A percentile compares a stretch with the other conserved stretches of the same genome.
Evolutionary conservation across 1,139 yeast species (phyloP).

Genomic region (Suhomyces terraborum): DNA sequence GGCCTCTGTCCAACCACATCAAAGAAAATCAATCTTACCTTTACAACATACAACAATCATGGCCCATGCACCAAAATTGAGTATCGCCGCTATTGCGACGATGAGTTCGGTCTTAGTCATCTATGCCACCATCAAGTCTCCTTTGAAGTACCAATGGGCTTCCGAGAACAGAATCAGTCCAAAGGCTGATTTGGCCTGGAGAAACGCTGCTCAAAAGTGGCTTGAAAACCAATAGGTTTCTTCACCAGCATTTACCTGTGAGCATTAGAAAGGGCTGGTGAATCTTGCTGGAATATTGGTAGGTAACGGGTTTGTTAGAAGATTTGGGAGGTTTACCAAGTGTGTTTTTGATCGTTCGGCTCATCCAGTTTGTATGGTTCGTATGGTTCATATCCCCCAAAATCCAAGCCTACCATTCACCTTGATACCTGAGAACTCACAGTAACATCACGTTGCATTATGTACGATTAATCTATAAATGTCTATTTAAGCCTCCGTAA

Average conservation of each 20-base stretch:
- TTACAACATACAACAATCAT: constrained; percentile 18
- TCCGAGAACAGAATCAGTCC: constrained; percentile 50
- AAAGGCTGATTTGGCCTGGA: constrained; percentile 55
- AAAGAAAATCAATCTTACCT: constrained; percentile 19
- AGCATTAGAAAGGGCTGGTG: not conserved
- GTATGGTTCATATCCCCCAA: too few species aligned
- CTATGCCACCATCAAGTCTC: constrained; percentile 46
- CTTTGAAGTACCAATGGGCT: constrained; percentile 47
- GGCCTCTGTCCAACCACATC: constrained; percentile 30
- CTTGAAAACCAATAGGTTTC: constrained; percentile 32
- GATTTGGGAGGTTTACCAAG: too few species aligned
- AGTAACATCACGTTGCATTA: constrained; percentile 3
- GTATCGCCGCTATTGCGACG: constrained; percentile 45
- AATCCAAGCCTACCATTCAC: too few species aligned
- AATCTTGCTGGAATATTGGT: too few species aligned
- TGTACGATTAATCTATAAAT: constrained; percentile 8
- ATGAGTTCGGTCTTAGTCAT: constrained; percentile 49
- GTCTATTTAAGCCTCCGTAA: constrained; percentile 2
- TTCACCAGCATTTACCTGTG: not conserved
- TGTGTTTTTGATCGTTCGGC: too few species aligned
- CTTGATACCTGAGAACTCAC: not conserved
- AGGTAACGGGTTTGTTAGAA: too few species aligned
- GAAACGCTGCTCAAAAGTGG: constrained; percentile 52
- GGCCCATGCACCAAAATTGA: constrained; percentile 48
- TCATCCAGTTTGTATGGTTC: too few species aligned